A percentile compares a stretch with the other conserved stretches of the same genome.
phyloP scores from a whole-genome alignment of 1,284 basidiomycete species.

The Fomitopsis palustris region DNA sequence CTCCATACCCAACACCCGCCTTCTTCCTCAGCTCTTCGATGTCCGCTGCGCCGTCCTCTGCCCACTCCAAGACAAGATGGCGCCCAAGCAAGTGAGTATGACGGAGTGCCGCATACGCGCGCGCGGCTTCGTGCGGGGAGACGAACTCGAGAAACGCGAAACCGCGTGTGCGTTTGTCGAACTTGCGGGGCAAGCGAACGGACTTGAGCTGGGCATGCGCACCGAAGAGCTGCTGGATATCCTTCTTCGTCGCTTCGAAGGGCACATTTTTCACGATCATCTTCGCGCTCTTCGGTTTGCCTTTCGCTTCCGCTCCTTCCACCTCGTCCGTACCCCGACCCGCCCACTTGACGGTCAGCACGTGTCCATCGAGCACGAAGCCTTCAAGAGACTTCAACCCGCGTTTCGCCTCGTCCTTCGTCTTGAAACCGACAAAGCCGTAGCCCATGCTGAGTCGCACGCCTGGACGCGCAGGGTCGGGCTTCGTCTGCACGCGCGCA shows the following conservation, averaged over 20 bases:
- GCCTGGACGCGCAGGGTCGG: slow-evolving; percentile 73
- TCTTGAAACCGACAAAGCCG: slow-evolving; percentile 92
- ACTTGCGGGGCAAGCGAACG: slow-evolving; percentile 84
- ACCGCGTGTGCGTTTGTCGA: slow-evolving; percentile 82
- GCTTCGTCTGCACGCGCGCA: slow-evolving; percentile 89
- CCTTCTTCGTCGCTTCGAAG: slow-evolving; percentile 94
- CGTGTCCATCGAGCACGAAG: slow-evolving; percentile 86
- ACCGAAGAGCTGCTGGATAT: slow-evolving; percentile 84
- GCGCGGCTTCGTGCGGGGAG: slow-evolving; percentile 82
- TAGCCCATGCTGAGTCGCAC: slow-evolving; percentile 89
- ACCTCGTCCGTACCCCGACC: slow-evolving; percentile 76
- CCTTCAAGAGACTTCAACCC: slow-evolving; percentile 83
- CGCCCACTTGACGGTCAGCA: slow-evolving; percentile 83
- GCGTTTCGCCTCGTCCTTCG: slow-evolving; percentile 66
- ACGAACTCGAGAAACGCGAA: slow-evolving; percentile 97
- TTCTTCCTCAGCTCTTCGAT: slow-evolving; percentile 76
- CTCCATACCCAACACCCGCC: slow-evolving; percentile 71
- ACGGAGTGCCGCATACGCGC: slow-evolving; percentile 78
- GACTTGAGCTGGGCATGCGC: slow-evolving; percentile 92
- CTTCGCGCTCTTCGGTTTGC: slow-evolving; percentile 67
- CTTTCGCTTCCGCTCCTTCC: slow-evolving; percentile 38
- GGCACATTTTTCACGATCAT: slow-evolving; percentile 97
- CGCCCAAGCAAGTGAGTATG: slow-evolving; percentile 96
- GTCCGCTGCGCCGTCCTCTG: slow-evolving; percentile 71
- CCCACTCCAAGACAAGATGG: slow-evolving; percentile 94